Percentiles rank a stretch among this genome's conserved stretches.
phyloP scores from a whole-genome alignment of 495 filamentous ascomycete genomes.

The Lentithecium fluviatile region DNA sequence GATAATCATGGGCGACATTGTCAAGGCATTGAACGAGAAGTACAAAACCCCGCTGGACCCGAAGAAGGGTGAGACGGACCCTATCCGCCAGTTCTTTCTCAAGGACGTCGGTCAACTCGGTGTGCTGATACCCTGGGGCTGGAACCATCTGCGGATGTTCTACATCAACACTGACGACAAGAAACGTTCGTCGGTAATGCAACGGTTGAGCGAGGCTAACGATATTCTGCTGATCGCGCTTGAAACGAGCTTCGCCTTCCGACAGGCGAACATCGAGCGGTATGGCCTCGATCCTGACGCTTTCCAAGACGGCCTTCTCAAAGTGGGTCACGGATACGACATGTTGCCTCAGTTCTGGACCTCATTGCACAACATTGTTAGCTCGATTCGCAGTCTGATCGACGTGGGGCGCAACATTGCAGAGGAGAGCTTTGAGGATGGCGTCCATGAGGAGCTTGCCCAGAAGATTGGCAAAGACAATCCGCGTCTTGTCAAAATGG shows the following conservation, averaged over 20 bases:
- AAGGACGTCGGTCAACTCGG: slow-evolving; percentile 72
- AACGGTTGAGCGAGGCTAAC: slow-evolving; percentile 59
- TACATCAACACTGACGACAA: slow-evolving; percentile 52
- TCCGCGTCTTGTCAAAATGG: slow-evolving; percentile 55
- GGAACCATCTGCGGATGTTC: slow-evolving; percentile 65
- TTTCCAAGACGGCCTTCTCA: slow-evolving; percentile 66
- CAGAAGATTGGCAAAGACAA: slow-evolving; percentile 54
- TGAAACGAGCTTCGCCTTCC: slow-evolving; percentile 71
- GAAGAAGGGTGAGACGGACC: slow-evolving; percentile 64
- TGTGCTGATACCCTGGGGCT: slow-evolving; percentile 72
- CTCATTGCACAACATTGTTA: slow-evolving; percentile 59
- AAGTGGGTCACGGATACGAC: slow-evolving; percentile 53
- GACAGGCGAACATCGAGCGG: slow-evolving; percentile 59
- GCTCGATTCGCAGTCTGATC: slow-evolving; percentile 55
- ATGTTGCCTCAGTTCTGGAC: slow-evolving; percentile 80
- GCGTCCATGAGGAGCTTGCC: slow-evolving; percentile 14
- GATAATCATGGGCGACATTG: slow-evolving; percentile 60
- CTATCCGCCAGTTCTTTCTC: slow-evolving; percentile 77
- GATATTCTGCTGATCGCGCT: slow-evolving; percentile 73
- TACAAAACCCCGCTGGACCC: slow-evolving; percentile 61
- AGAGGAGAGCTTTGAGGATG: slow-evolving; percentile 29
- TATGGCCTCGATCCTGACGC: slow-evolving; percentile 71
- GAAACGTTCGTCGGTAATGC: slow-evolving; percentile 26
- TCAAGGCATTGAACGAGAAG: slow-evolving; percentile 66
- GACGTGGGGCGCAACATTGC: slow-evolving; percentile 44